These are phyloP conservation scores for Hirschfeldia incana DNA, from an alignment of 345 rosid genomes.

Conservation along the genomic window DNA sequence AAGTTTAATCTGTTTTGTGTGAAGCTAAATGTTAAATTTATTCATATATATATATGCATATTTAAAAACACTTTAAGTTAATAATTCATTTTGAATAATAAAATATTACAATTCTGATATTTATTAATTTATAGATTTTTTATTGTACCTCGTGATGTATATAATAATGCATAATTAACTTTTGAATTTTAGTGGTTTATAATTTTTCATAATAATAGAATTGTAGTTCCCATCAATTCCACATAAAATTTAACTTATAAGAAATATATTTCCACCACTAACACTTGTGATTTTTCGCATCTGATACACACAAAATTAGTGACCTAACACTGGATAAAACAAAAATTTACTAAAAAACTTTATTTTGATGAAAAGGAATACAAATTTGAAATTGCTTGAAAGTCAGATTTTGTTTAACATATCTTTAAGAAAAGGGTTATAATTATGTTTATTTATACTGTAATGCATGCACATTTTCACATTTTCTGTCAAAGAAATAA, in stretches of 20 bases:
- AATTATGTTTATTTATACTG: no score
- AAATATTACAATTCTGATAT: background rate
- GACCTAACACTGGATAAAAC: background rate
- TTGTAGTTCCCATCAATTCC: background rate
- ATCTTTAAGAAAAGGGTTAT: background rate
- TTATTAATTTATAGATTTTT: no score
- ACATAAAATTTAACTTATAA: background rate
- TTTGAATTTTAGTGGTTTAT: background rate
- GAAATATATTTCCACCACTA: background rate
- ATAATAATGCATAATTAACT: background rate
- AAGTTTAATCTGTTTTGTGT: no score
- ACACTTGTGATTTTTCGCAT: conserved; percentile 8
- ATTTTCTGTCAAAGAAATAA: conserved; percentile 15
- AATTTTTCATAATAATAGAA: background rate
- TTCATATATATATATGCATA: background rate
- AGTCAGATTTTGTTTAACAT: background rate
- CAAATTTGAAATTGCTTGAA: background rate
- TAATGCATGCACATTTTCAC: conserved; percentile 23
- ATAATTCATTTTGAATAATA: background rate
- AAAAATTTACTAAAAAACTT: background rate
- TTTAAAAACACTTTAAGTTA: no score
- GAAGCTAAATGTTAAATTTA: background rate
- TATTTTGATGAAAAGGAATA: background rate
- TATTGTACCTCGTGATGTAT: background rate
- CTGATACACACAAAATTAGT: background rate